phyloP scores from a whole-genome alignment of 2,329 filamentous ascomycete species.

The Zasmidium angulare region DNA sequence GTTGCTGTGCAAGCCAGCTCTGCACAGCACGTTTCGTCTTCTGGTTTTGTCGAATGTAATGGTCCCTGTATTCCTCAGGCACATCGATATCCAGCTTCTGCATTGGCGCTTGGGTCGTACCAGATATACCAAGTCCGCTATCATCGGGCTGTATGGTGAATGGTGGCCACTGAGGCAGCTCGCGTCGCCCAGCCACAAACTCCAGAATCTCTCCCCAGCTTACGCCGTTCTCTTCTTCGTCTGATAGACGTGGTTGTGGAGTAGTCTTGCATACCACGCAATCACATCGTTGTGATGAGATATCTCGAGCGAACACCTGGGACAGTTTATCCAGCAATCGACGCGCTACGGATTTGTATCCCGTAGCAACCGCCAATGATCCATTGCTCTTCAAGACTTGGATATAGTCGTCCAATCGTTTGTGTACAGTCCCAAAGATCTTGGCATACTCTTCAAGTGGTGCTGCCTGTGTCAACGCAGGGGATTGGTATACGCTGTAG shows the following conservation, averaged over 20 bases:
- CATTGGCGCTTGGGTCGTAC: slow-evolving; percentile 58
- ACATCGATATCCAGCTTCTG: slow-evolving; percentile 90
- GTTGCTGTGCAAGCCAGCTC: slow-evolving; percentile 81
- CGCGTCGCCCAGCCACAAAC: slow-evolving; percentile 82
- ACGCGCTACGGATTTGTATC: slow-evolving; percentile 90
- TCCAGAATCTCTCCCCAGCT: slow-evolving; percentile 97
- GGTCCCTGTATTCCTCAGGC: slow-evolving; percentile 86
- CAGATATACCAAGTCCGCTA: slow-evolving; percentile 55
- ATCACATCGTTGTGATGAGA: slow-evolving; percentile 79
- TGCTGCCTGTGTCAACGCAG: slow-evolving; percentile 42
- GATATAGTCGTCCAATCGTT: slow-evolving; percentile 81
- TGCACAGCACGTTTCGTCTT: slow-evolving; percentile 92
- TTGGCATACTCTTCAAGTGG: slow-evolving; percentile 40
- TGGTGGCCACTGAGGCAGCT: slow-evolving; percentile 85
- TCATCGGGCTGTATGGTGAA: slow-evolving; percentile 67
- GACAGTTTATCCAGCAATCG: slow-evolving; percentile 86
- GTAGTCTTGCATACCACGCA: slow-evolving; percentile 76
- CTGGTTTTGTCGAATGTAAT: slow-evolving; percentile 87
- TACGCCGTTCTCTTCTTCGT: slow-evolving; percentile 64
- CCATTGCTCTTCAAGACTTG: slow-evolving; percentile 79
- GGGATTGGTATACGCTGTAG: slow-evolving; percentile 60
- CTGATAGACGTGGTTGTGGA: slow-evolving; percentile 40
- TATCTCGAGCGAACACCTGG: slow-evolving; percentile 89
- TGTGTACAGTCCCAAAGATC: slow-evolving; percentile 80
- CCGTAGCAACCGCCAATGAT: slow-evolving; percentile 90